These are phyloP conservation scores for Trichoderma pleuroti DNA, from an alignment of 2,329 filamentous ascomycete species.

Conservation along the genomic window DNA sequence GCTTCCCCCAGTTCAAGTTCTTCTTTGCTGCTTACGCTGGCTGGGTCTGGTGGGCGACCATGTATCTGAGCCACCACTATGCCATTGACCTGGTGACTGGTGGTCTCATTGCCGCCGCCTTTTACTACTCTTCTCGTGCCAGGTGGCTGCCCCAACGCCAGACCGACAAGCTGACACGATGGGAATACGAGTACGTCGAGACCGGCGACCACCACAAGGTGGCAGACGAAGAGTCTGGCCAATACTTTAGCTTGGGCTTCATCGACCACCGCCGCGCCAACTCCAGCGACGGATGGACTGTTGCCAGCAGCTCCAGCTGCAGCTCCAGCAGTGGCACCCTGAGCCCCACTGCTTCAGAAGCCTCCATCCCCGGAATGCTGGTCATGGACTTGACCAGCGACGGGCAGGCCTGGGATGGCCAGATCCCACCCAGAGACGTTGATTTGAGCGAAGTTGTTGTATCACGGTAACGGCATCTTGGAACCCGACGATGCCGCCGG, in stretches of 20 bases:
- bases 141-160: slow-evolving; percentile 81
- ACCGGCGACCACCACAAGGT: slow-evolving; percentile 59
- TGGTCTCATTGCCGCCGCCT: slow-evolving; percentile 70
- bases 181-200: slow-evolving; percentile 95
- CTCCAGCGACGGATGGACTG: slow-evolving; percentile 85
- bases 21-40: slow-evolving; percentile 79
- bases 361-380: slow-evolving; percentile 35
- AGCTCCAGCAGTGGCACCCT: slow-evolving; percentile 48
- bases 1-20: slow-evolving; percentile 78
- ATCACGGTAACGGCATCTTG: slow-evolving; percentile 29
- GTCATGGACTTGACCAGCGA: slow-evolving; percentile 37
- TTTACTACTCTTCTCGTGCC: slow-evolving; percentile 78
- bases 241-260: slow-evolving; percentile 46
- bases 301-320: slow-evolving; percentile 73
- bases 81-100: slow-evolving; percentile 89
- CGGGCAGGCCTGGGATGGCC: slow-evolving; percentile 39
- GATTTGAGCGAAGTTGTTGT: slow-evolving; percentile 47
- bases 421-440: slow-evolving; percentile 38
- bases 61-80: slow-evolving; percentile 98
- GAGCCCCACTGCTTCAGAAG: slow-evolving; percentile 48
- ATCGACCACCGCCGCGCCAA: slow-evolving; percentile 41
- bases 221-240: slow-evolving; percentile 46
- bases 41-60: slow-evolving; percentile 98
- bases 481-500: slow-evolving; percentile 21
- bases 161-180: slow-evolving; percentile 78